Conservation (phyloP, 371 early-diverging fungal species). For the Mucor irregularis region DNA sequence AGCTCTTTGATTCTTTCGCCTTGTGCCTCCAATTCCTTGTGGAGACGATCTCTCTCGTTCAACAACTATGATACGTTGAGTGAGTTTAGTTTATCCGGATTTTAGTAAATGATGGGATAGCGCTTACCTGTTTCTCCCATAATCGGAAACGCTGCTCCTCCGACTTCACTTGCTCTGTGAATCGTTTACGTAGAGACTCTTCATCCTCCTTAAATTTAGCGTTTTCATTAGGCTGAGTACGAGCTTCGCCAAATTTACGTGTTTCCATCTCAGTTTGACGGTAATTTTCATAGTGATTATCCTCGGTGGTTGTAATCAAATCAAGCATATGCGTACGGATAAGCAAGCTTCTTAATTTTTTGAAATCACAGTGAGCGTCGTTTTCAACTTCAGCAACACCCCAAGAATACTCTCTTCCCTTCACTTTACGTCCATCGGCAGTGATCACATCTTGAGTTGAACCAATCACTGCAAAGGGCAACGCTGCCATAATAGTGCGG, state of each 20-base stretch:
- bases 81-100: background rate
- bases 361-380: conserved; percentile 92
- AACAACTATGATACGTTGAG: conserved; percentile 62
- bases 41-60: conserved; percentile 94
- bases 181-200: conserved; percentile 84
- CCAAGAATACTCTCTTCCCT: conserved; percentile 94
- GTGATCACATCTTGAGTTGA: conserved; percentile 83
- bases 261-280: conserved; percentile 83
- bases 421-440: conserved; percentile 73
- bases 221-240: conserved; percentile 76
- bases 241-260: conserved; percentile 78
- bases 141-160: conserved; percentile 94
- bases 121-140: conserved; percentile 90
- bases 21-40: conserved; percentile 93
- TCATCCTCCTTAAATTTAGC: conserved; percentile 94
- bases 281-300: conserved; percentile 90
- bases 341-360: conserved; percentile 89
- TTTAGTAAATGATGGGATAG: background rate
- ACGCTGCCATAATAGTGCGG: conserved; percentile 81
- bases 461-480: conserved; percentile 96
- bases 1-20: conserved; percentile 87
- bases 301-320: conserved; percentile 88
- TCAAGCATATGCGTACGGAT: conserved; percentile 96
- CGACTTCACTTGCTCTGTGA: conserved; percentile 92
- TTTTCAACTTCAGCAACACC: too few species aligned